Evolutionary conservation across 805 yeast species (phyloP), one percentile per base, ranked within the genome.

Genomic region (Wickerhamomyces bisporus): DNA sequence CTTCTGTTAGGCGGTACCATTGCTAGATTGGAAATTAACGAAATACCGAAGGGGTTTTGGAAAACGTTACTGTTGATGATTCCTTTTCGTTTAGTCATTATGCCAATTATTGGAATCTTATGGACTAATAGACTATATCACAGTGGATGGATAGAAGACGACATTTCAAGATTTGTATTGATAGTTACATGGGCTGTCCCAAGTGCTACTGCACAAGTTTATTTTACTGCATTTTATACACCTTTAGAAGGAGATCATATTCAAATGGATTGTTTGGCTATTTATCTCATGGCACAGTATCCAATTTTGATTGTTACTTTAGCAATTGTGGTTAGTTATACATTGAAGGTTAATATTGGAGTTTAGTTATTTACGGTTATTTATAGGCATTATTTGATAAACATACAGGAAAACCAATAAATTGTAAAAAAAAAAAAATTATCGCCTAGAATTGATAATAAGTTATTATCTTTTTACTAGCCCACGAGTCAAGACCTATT

Each of bases 1-100:
- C 57, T 86, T 32, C 54, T 91, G 41, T 60, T 91, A 21, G 98
- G 98, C 2, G 95, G 91, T 14, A 87, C 96, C 2, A 77, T 91
- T 30, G 84, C 96, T 1, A 65, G 96, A 34, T 68, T 91, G 36
- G 64, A 76, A 44, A 59, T 88, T 16, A 66, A 64, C 6, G 52
- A 65, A 5, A 62, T 88, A 49, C 86, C 89, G 1, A 64, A 68
- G 12, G 91, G 91, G 2, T 81, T 85, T 49, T 77, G 81, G 79
- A 74, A 76, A 49, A 74, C 86, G 0, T 78, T 86, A 0, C 48
- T 79, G 3, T 60, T 70, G 38, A 63, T 88, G 54, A 73, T 82
- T 0, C 39, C 71, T 0, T 57, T 75, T 26, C 71, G 91, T 45
- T 64, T 89, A 25, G 73, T 81, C 9, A 47, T 89, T 0, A 57